These are phyloP conservation scores for Hypsizygus marmoreus DNA, from an alignment of 768 basidiomycete species.

Conservation along the genomic window DNA sequence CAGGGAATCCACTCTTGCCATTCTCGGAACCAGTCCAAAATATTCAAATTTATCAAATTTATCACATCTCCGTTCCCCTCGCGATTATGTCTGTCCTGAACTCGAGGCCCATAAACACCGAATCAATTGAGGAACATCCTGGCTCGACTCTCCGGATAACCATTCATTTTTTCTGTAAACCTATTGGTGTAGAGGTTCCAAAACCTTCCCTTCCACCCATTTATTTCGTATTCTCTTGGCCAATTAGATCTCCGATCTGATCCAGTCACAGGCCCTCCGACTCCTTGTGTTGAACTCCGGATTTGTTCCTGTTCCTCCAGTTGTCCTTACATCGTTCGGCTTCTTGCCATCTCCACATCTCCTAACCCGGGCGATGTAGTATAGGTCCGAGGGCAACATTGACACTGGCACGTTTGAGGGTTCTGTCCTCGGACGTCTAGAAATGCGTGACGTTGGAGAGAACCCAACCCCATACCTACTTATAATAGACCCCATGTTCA, in stretches of 20 bases:
- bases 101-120: too few species aligned
- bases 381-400: too few species aligned
- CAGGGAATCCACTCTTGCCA: constrained; percentile 18
- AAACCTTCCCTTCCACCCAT: too few species aligned
- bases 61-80: constrained; percentile 38
- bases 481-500: constrained; percentile 7
- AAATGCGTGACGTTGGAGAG: too few species aligned
- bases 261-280: too few species aligned
- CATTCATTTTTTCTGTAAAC: too few species aligned
- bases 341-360: not conserved
- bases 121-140: too few species aligned
- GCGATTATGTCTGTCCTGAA: constrained; percentile 13
- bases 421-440: too few species aligned
- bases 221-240: too few species aligned
- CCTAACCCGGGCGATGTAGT: not conserved
- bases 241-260: too few species aligned
- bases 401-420: constrained; percentile 9
- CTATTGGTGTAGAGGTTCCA: too few species aligned
- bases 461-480: too few species aligned
- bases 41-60: constrained; percentile 22
- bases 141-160: not conserved
- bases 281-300: constrained; percentile 6
- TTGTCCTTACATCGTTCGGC: not conserved
- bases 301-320: not conserved
- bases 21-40: constrained; percentile 20